Base-by-base conservation (phyloP, 1,139 yeast species). In the Pichia sp. region DNA sequence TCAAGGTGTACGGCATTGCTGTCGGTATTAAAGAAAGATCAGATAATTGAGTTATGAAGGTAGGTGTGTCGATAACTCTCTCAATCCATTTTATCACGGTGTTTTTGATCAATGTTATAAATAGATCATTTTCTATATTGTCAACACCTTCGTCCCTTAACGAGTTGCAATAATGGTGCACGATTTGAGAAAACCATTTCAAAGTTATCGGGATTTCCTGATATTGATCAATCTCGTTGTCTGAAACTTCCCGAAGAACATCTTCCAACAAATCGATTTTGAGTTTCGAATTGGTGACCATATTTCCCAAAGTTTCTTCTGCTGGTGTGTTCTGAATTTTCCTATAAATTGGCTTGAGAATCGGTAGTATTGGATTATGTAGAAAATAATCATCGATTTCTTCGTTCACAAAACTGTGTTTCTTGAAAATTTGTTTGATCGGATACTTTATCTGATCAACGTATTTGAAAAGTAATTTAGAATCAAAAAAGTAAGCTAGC, bases 331-430 rank as follows among this genome's bases (percentile, higher is more conserved):
- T 39, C 26, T 52, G 52, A 3, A 43, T 5, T n/a, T 44, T 40
- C 28, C 49, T 38, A 32, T 40, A 45, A 5, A 55, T 43, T 4
- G 57, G 59, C 38, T 47, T 49, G 29, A 59, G 36, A 4, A 57
- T 50, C 0, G 62, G 59, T 3, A 59, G 43, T 0, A 59, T 52
- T 1, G 64, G 64, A 33, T 55, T 49, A 28, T 52, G 42, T 1
- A 49, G 47, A 38, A 48, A 55, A 42, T 49, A 59, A 3, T 55
- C 51, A 27, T 56, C 58, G 4, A 58, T 46, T 16, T 42, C 41
- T 4, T 39, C 42, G 31, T 39, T 46, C 3, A 50, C 40, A 27
- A 36, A 36, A 1, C 39, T 46, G 33, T 49, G 49, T 27, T 50
- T 46, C 26, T 52, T 42, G 10, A 49, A 47, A 11, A 55, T 44